Evolutionary conservation across 2,329 filamentous ascomycete species (phyloP).

Genomic region (Microcera coccophila): DNA sequence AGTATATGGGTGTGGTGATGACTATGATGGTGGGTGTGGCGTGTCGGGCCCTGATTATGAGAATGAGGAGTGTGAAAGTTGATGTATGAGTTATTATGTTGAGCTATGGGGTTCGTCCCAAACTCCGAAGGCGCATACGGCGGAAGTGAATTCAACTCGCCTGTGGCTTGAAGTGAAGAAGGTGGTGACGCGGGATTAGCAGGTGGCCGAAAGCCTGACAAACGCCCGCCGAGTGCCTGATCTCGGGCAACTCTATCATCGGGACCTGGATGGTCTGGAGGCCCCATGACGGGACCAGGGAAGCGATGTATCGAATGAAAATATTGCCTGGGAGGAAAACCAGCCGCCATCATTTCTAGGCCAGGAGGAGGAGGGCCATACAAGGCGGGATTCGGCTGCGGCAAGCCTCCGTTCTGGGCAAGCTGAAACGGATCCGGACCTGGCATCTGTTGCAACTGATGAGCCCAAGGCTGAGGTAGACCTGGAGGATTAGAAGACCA

Average conservation of each 20-base stretch:
- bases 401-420: constrained; percentile 18
- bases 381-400: constrained; percentile 21
- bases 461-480: constrained; percentile 18
- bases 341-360: too few species aligned
- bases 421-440: constrained; percentile 19
- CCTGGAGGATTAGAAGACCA: constrained; percentile 19
- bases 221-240: constrained; percentile 17
- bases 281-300: too few species aligned
- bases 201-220: constrained; percentile 18
- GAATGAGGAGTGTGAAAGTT: constrained; percentile 16
- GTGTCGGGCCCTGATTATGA: too few species aligned
- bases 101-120: too few species aligned
- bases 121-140: too few species aligned
- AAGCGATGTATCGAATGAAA: too few species aligned
- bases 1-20: constrained; percentile 6
- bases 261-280: constrained; percentile 14
- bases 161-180: constrained; percentile 9
- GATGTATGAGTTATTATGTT: constrained; percentile 14
- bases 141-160: constrained; percentile 21
- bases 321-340: too few species aligned
- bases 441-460: constrained; percentile 11
- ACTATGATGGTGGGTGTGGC: too few species aligned
- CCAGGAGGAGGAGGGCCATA: constrained; percentile 11
- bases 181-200: constrained; percentile 12
- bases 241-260: constrained; percentile 20